phyloP scores from a whole-genome alignment of 176 grass and related monocot genomes.

The Triticum turgidum region DNA sequence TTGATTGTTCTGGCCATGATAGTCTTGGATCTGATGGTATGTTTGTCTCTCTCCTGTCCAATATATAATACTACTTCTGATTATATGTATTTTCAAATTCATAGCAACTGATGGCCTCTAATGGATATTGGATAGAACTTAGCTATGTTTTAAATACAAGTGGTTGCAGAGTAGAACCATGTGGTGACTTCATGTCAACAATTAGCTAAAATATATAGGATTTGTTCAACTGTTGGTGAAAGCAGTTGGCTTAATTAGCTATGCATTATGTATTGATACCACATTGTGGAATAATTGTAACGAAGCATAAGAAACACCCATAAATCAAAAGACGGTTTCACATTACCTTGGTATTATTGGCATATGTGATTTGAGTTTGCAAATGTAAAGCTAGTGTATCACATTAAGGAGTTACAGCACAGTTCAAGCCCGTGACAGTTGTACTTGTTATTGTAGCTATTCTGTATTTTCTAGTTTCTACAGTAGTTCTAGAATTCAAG shows the following conservation, averaged over 20 bases:
- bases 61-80: background rate
- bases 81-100: conserved; percentile 22
- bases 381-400: background rate
- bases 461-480: conserved; percentile 20
- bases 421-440: background rate
- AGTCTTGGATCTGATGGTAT: conserved; percentile 91
- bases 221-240: conserved; percentile 19
- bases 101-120: background rate
- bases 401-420: conserved; percentile 3
- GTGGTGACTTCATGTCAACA: background rate
- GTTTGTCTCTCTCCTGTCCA: conserved; percentile 20
- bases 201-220: background rate
- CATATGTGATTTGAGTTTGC: conserved; percentile 11
- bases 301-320: conserved; percentile 8
- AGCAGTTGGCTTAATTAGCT: background rate
- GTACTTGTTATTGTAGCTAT: conserved; percentile 23
- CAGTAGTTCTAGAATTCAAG: background rate
- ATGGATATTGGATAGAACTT: conserved; percentile 11
- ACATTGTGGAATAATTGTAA: background rate
- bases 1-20: conserved; percentile 77
- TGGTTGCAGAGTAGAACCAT: conserved; percentile 8
- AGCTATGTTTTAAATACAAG: background rate
- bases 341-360: conserved; percentile 12
- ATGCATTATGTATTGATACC: background rate
- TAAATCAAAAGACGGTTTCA: conserved; percentile 7